Evolutionary conservation across 1,284 basidiomycete species (phyloP), one percentile per base, ranked within the genome.

Genomic region (Cryptococcus wingfieldii): DNA sequence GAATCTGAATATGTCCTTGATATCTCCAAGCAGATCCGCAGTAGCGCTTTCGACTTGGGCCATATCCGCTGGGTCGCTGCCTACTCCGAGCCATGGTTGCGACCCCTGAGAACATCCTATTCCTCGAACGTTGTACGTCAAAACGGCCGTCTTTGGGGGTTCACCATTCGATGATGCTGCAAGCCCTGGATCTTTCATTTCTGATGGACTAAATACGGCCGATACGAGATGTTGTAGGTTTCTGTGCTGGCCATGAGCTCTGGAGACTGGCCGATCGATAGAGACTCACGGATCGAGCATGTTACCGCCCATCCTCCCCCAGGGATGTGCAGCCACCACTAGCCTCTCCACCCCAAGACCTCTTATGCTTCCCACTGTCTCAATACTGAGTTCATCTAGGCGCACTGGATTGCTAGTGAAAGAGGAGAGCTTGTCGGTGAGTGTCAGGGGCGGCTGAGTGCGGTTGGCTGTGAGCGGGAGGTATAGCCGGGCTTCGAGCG

Each of bases 271-370:
- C 14, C 19, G 12, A 10, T 31, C 43, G 18, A 9, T 38, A 12
- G 27, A 6, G 3, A 68, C 71, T 56, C 51, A 73, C 73, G 73
- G 71, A 47, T 71, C 71, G 19, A 69, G 59, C 65, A 70, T 68
- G 52, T 69, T 70, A 5, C 73, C 73, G 4, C 73, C 73, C 2
- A 75, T 47, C 41, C 65, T 64, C 0, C 61, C 61, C 68, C 69
- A 75, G 6, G 73, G 73, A 55, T 75, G 73, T 16, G 65, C 63
- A 43, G 63, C 72, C 1, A 62, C 64, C n/a, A 75, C 62, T 5
- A 75, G 25, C 48, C 61, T 56, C 27, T 59, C 34, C 0, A 70
- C 44, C 1, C 56, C 48, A 16, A 59, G 39, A 7, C 39, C 38
- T n/a, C 41, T 52, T 16, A 62, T 38, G 5, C 14, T 38, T n/a